Percentiles rank a stretch among this genome's conserved stretches.
These are phyloP conservation scores for Entomortierella lignicola DNA, from an alignment of 192 early-diverging fungal genomes.

Conservation along the genomic window DNA sequence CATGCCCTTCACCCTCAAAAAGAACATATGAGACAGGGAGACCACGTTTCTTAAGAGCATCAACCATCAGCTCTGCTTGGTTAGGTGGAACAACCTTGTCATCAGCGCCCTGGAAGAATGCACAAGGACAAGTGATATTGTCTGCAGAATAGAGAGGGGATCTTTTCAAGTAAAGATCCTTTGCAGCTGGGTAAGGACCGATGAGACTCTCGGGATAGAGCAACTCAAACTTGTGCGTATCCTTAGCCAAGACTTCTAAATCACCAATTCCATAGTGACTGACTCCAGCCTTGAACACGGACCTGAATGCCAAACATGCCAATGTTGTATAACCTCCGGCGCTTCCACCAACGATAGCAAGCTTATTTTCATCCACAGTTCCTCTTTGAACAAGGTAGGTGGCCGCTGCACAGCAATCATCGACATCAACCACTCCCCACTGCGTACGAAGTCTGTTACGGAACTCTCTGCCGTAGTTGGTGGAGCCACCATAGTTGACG, in stretches of 20 bases:
- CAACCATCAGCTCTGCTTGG: slow-evolving; percentile 80
- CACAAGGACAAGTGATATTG: slow-evolving; percentile 68
- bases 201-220: slow-evolving; percentile 70
- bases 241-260: slow-evolving; percentile 69
- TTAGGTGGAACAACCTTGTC: slow-evolving; percentile 83
- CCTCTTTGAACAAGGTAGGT: slow-evolving; percentile 67
- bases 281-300: slow-evolving; percentile 79
- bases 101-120: slow-evolving; percentile 80
- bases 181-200: slow-evolving; percentile 67
- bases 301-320: slow-evolving; percentile 73
- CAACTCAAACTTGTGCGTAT: slow-evolving; percentile 88
- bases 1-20: slow-evolving; percentile 77
- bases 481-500: slow-evolving; percentile 85
- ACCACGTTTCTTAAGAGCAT: slow-evolving; percentile 71
- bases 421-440: slow-evolving; percentile 82
- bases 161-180: slow-evolving; percentile 67
- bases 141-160: slow-evolving; percentile 74
- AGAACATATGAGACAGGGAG: slow-evolving; percentile 68
- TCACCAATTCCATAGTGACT: slow-evolving; percentile 81
- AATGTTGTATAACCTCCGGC: slow-evolving; percentile 71
- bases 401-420: slow-evolving; percentile 80
- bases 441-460: slow-evolving; percentile 76
- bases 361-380: slow-evolving; percentile 66
- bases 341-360: slow-evolving; percentile 75
- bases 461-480: slow-evolving; percentile 78